A percentile compares a stretch with the other conserved stretches of the same genome.
Conservation (phyloP, 2,329 filamentous ascomycete species). For the Venturia oleaginea region DNA sequence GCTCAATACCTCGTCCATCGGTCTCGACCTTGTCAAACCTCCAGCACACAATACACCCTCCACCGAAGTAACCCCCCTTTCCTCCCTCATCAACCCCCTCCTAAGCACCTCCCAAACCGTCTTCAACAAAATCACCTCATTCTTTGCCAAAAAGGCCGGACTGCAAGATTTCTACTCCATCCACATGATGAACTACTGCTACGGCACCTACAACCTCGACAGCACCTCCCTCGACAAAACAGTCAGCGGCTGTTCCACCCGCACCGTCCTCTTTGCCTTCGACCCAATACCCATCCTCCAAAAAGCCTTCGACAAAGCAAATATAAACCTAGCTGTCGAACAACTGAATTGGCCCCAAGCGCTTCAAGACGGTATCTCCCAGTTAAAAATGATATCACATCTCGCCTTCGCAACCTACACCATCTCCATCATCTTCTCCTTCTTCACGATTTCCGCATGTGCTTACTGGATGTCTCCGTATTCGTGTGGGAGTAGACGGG, state of each 20-base stretch:
- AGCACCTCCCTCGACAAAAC: slow-evolving; percentile 39
- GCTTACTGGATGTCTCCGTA: slow-evolving; percentile 28
- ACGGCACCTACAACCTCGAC: slow-evolving; percentile 39
- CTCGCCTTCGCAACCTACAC: slow-evolving; percentile 52
- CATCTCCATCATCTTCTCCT: slow-evolving; percentile 46
- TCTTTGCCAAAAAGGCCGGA: slow-evolving; percentile 39
- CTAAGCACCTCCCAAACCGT: slow-evolving; percentile 31
- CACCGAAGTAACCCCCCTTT: background rate
- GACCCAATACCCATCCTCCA: slow-evolving; percentile 41
- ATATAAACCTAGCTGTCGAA: slow-evolving; percentile 39
- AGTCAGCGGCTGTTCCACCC: slow-evolving; percentile 46
- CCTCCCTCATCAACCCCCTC: slow-evolving; percentile 24
- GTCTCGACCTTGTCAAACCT: slow-evolving; percentile 32
- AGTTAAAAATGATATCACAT: slow-evolving; percentile 40
- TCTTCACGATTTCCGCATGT: slow-evolving; percentile 32
- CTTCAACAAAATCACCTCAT: slow-evolving; percentile 29
- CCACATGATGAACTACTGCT: slow-evolving; percentile 53
- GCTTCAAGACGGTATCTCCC: slow-evolving; percentile 44
- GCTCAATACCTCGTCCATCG: slow-evolving; percentile 29
- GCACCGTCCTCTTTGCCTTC: slow-evolving; percentile 47
- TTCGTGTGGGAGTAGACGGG: slow-evolving; percentile 19
- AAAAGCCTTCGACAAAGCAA: slow-evolving; percentile 19
- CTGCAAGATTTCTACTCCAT: slow-evolving; percentile 53
- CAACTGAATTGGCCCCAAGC: slow-evolving; percentile 46
- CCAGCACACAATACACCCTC: background rate